These are phyloP conservation scores for Dactylorhiza incarnata DNA, from an alignment of 106 monocot genomes.

Conservation along the genomic window DNA sequence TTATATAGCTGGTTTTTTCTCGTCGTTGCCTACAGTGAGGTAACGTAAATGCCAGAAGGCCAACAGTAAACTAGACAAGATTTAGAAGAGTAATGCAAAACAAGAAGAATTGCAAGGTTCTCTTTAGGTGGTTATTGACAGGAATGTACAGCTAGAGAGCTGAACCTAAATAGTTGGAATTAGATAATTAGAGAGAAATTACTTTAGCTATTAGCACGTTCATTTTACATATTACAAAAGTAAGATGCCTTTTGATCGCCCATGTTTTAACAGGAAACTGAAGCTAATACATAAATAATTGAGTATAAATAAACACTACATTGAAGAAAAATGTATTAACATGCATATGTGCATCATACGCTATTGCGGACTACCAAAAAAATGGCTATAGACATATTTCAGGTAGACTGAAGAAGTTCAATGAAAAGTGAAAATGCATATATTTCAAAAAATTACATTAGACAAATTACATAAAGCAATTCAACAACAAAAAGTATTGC, in stretches of 20 bases:
- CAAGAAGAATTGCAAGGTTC: neutral
- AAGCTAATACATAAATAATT: neutral
- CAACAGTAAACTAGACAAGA: neutral
- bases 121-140: neutral
- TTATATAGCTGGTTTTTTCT: constrained; percentile 42
- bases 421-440: neutral
- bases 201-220: neutral
- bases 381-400: neutral
- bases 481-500: neutral
- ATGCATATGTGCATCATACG: neutral
- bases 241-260: neutral
- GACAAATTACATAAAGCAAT: neutral
- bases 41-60: neutral
- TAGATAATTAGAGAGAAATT: neutral
- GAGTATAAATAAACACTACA: neutral
- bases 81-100: neutral
- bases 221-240: neutral
- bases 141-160: neutral
- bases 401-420: neutral
- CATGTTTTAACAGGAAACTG: neutral
- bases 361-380: neutral
- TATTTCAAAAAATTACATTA: neutral
- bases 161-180: neutral
- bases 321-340: neutral
- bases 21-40: constrained; percentile 31